These are phyloP conservation scores for Mycena metata DNA, from an alignment of 768 basidiomycete species.

Conservation along the genomic window DNA sequence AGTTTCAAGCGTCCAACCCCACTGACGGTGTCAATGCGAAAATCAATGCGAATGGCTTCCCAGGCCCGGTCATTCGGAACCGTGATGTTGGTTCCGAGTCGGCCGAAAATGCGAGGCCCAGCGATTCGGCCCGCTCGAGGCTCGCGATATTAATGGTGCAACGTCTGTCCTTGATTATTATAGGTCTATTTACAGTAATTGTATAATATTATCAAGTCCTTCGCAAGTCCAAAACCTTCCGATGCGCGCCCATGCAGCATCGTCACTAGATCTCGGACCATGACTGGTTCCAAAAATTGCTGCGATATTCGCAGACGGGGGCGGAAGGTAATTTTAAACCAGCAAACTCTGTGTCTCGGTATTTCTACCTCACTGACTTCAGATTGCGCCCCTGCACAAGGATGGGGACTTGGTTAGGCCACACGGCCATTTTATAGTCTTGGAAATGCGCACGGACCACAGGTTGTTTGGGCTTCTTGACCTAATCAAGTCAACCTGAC, in stretches of 20 bases:
- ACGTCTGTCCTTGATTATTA: too few species aligned
- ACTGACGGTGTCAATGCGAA: too few species aligned
- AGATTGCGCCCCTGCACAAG: slow-evolving; percentile 27
- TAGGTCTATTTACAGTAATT: too few species aligned
- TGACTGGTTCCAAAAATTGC: slow-evolving; percentile 18
- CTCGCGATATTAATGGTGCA: too few species aligned
- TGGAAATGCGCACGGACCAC: slow-evolving; percentile 13
- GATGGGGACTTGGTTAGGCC: background rate
- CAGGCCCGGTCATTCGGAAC: too few species aligned
- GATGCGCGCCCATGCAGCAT: background rate
- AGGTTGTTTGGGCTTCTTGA: background rate
- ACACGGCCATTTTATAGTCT: background rate
- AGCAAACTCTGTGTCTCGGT: slow-evolving; percentile 28
- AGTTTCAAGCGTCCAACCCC: too few species aligned
- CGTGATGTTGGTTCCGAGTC: too few species aligned
- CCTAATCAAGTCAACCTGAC: too few species aligned
- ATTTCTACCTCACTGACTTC: slow-evolving; percentile 27
- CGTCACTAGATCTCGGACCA: slow-evolving; percentile 5
- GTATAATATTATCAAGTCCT: too few species aligned
- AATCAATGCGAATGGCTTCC: too few species aligned
- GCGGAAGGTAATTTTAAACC: slow-evolving; percentile 24
- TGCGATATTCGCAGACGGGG: slow-evolving; percentile 20
- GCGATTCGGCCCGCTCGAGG: too few species aligned
- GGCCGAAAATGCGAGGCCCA: too few species aligned
- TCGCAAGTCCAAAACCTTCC: slow-evolving; percentile 4